Conservation (phyloP, 768 basidiomycete species). For the Strobilomyces dryophilus region DNA sequence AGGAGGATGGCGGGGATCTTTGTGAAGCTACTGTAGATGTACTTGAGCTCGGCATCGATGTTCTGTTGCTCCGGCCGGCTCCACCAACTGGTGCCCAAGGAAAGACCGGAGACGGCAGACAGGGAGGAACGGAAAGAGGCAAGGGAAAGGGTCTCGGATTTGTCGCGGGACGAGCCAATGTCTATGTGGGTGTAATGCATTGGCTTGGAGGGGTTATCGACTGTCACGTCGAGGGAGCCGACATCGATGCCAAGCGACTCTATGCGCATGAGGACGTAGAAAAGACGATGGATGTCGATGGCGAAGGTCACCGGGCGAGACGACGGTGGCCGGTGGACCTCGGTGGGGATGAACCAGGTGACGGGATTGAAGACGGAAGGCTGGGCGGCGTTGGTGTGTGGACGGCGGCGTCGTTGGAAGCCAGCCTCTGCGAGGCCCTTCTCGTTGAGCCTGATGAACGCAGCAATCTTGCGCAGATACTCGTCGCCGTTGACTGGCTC, state of each 20-base stretch:
- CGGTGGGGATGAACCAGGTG: slow-evolving; percentile 46
- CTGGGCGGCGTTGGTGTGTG: slow-evolving; percentile 25
- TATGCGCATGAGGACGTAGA: slow-evolving; percentile 83
- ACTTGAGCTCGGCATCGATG: slow-evolving; percentile 75
- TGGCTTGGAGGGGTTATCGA: slow-evolving; percentile 71
- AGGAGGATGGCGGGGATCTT: slow-evolving; percentile 78
- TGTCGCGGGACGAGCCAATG: slow-evolving; percentile 46
- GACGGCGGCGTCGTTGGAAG: slow-evolving; percentile 46
- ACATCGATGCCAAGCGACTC: slow-evolving; percentile 76
- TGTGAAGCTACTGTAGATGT: slow-evolving; percentile 86
- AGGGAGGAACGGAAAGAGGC: slow-evolving; percentile 73
- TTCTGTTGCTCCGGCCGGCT: slow-evolving; percentile 49
- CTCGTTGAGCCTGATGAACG: slow-evolving; percentile 72
- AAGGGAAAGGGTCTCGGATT: slow-evolving; percentile 70
- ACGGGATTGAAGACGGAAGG: slow-evolving; percentile 56
- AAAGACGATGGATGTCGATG: slow-evolving; percentile 78
- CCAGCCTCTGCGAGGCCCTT: slow-evolving; percentile 65
- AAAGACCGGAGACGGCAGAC: slow-evolving; percentile 71
- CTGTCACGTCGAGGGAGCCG: slow-evolving; percentile 74
- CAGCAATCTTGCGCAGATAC: slow-evolving; percentile 65
- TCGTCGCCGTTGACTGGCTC: slow-evolving; percentile 66
- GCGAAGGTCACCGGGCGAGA: slow-evolving; percentile 63
- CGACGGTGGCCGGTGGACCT: slow-evolving; percentile 24
- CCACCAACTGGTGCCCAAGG: slow-evolving; percentile 76
- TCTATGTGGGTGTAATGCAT: slow-evolving; percentile 65